Percentiles rank a stretch among this genome's conserved stretches.
Conservation (phyloP, 805 yeast genomes). For the Zygosaccharomyces siamensis region DNA sequence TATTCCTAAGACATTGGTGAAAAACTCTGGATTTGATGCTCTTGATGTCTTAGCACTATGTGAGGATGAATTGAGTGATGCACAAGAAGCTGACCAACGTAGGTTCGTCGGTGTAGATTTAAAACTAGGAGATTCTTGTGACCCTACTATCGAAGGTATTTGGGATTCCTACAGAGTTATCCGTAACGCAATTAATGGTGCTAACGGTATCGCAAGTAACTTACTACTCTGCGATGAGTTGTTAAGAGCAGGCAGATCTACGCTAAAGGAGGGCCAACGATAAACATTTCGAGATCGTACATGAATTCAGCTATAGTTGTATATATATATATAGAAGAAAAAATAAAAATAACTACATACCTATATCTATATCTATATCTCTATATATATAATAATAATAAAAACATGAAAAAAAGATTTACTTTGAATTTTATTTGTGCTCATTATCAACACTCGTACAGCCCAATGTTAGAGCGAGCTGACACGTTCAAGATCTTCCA, state of each 20-base stretch:
- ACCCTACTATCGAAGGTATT: conserved; percentile 88
- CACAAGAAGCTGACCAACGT: conserved; percentile 62
- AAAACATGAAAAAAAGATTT: no score
- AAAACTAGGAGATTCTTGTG: conserved; percentile 90
- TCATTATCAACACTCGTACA: neutral
- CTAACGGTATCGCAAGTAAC: conserved; percentile 92
- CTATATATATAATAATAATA: no score
- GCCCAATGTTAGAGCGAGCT: neutral
- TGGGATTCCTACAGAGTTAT: conserved; percentile 96
- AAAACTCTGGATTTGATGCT: conserved; percentile 91
- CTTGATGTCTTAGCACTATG: conserved; percentile 83
- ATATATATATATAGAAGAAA: neutral
- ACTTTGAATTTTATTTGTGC: neutral
- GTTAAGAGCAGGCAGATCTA: conserved; percentile 92
- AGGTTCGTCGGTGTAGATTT: conserved; percentile 87
- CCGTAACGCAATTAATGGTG: conserved; percentile 86
- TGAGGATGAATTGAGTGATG: conserved; percentile 54
- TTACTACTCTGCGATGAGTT: conserved; percentile 91
- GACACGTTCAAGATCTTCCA: conserved; percentile 1
- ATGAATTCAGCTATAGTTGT: neutral
- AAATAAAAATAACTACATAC: no score
- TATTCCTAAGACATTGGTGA: conserved; percentile 86
- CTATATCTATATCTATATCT: no score
- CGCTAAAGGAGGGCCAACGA: conserved; percentile 59
- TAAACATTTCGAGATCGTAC: conserved; percentile 5